Evolutionary conservation across 2,329 filamentous ascomycete species (phyloP).

Genomic region (Arthrobotrys iridis): DNA sequence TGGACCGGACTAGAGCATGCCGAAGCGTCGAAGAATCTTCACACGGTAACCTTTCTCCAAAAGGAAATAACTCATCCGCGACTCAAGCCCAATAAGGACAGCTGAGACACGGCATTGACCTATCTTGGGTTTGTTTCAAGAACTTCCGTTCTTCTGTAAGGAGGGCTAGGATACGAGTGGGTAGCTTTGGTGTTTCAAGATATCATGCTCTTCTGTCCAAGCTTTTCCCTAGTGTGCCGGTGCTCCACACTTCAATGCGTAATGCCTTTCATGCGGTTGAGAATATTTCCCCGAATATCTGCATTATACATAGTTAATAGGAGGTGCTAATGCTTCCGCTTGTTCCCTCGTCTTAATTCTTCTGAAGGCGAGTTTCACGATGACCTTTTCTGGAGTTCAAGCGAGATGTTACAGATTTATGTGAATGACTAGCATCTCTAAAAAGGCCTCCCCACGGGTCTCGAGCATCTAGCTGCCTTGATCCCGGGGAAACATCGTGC

Average conservation of each 20-base stretch:
- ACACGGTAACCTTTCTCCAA: slow-evolving; percentile 26
- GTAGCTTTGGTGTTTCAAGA: slow-evolving; percentile 45
- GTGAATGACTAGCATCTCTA: slow-evolving; percentile 19
- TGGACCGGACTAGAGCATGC: slow-evolving; percentile 9
- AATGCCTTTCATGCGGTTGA: neutral
- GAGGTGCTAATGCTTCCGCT: slow-evolving; percentile 6
- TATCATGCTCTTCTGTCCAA: neutral
- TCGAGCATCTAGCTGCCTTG: neutral
- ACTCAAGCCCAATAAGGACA: slow-evolving; percentile 17
- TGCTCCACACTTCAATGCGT: neutral
- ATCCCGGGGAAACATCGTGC: slow-evolving; percentile 17
- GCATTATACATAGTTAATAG: neutral
- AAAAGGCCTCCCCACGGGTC: slow-evolving; percentile 13
- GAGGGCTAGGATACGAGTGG: slow-evolving; percentile 27
- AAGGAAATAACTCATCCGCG: slow-evolving; percentile 42
- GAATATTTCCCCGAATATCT: slow-evolving; percentile 26
- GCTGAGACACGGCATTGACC: slow-evolving; percentile 54
- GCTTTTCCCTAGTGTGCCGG: too few species aligned
- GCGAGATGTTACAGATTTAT: slow-evolving; percentile 54
- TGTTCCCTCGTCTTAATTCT: slow-evolving; percentile 4
- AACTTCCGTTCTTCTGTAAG: slow-evolving; percentile 6
- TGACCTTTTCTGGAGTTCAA: slow-evolving; percentile 40
- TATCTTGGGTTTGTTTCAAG: slow-evolving; percentile 51
- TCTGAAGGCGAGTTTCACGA: slow-evolving; percentile 50
- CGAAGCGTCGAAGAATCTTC: neutral